phyloP scores from a whole-genome alignment of 192 early-diverging fungal genomes.

The Gigaspora rosea region DNA sequence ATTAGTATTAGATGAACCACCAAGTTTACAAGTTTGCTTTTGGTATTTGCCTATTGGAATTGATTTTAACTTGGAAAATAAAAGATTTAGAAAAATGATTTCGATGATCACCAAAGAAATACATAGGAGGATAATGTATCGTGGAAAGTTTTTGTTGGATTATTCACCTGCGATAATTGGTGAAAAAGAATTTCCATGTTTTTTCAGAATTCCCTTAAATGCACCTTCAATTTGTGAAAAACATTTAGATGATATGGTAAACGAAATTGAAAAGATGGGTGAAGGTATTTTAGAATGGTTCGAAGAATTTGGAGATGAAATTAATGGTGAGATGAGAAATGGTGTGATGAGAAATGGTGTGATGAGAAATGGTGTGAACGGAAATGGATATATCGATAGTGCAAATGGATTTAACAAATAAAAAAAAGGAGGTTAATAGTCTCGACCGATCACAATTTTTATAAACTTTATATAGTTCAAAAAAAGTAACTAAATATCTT shows the following conservation, averaged over 20 bases:
- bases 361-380: background rate
- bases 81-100: slow-evolving; percentile 41
- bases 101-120: slow-evolving; percentile 45
- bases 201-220: slow-evolving; percentile 77
- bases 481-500: too few relatives aligned
- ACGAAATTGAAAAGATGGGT: slow-evolving; percentile 58
- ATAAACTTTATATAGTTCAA: too few relatives aligned
- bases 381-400: background rate
- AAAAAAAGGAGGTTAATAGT: too few relatives aligned
- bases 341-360: background rate
- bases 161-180: slow-evolving; percentile 55
- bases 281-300: slow-evolving; percentile 22
- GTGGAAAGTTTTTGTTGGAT: slow-evolving; percentile 69
- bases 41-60: slow-evolving; percentile 65
- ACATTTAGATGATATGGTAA: slow-evolving; percentile 52
- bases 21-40: slow-evolving; percentile 66
- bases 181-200: slow-evolving; percentile 47
- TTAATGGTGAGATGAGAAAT: background rate
- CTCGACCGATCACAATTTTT: too few relatives aligned
- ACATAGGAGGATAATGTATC: slow-evolving; percentile 46
- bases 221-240: slow-evolving; percentile 58
- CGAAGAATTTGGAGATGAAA: background rate
- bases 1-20: slow-evolving; percentile 46
- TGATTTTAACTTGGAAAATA: slow-evolving; percentile 25
- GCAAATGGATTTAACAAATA: too few relatives aligned